Percentiles rank a stretch among this genome's conserved stretches.
Evolutionary conservation across 129 eudicot species (phyloP).

Genomic region (Flaveria linearis): DNA sequence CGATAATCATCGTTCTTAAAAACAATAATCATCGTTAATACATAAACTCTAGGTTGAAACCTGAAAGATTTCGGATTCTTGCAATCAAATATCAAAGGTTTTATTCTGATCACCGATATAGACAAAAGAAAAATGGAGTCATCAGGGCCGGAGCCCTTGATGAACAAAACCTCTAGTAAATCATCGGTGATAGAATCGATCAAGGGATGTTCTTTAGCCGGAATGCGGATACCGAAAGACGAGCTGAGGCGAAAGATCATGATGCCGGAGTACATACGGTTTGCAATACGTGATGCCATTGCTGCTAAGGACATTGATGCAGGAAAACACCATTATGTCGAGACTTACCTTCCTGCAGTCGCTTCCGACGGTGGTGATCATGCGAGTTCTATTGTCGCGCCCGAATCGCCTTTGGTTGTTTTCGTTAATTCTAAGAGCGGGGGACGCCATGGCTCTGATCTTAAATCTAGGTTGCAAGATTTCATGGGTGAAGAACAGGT

Average conservation of each 20-base stretch:
- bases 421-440: constrained; percentile 71
- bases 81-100: not conserved
- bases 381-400: constrained; percentile 25
- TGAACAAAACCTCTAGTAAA: constrained; percentile 37
- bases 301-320: constrained; percentile 41
- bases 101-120: not conserved
- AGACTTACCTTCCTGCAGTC: not conserved
- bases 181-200: constrained; percentile 71
- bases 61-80: not conserved
- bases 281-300: constrained; percentile 58
- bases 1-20: not conserved
- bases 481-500: constrained; percentile 81
- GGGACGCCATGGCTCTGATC: constrained; percentile 69
- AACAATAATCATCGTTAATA: not conserved
- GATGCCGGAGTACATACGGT: constrained; percentile 58
- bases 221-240: constrained; percentile 44
- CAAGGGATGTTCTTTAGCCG: constrained; percentile 47
- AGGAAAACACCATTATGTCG: constrained; percentile 33
- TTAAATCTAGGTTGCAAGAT: constrained; percentile 47
- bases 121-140: constrained; percentile 34
- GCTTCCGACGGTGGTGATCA: not conserved
- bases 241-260: constrained; percentile 49
- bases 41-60: not conserved
- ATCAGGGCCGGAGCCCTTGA: constrained; percentile 29
- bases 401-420: constrained; percentile 61